Conservation (phyloP, 1,139 yeast species). For the Pichia sp. region DNA sequence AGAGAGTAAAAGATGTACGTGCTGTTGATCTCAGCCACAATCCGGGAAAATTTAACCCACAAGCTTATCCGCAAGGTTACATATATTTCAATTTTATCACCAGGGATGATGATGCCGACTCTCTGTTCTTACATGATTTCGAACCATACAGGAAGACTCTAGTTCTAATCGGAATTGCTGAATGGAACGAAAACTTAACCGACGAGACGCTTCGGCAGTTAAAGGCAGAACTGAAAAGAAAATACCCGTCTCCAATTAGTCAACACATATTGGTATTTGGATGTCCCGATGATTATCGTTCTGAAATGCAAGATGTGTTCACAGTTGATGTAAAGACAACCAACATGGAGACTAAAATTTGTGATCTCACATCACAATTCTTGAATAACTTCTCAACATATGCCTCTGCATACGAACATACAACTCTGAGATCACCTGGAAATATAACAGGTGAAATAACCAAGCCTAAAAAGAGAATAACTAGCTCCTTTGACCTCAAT, state of each 20-base stretch:
- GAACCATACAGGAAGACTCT: conserved; percentile 82
- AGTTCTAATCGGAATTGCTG: conserved; percentile 57
- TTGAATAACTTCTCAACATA: conserved; percentile 58
- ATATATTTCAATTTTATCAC: conserved; percentile 51
- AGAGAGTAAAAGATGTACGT: conserved; percentile 54
- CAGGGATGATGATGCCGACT: conserved; percentile 46
- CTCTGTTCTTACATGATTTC: conserved; percentile 68
- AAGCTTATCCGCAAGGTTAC: conserved; percentile 73
- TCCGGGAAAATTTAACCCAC: conserved; percentile 69
- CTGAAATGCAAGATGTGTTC: conserved; percentile 10
- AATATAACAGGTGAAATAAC: conserved; percentile 36
- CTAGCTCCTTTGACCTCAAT: conserved; percentile 29
- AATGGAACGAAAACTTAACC: conserved; percentile 31
- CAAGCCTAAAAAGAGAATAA: conserved; percentile 33
- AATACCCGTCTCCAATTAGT: conserved; percentile 54
- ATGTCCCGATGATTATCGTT: conserved; percentile 31
- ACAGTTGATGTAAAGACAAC: conserved; percentile 16
- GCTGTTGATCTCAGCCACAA: conserved; percentile 69
- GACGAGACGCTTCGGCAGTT: conserved; percentile 27
- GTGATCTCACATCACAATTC: conserved; percentile 64
- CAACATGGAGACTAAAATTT: conserved; percentile 58
- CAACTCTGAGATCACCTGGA: conserved; percentile 69
- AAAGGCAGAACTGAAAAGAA: conserved; percentile 32
- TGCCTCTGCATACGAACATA: conserved; percentile 62
- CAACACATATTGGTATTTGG: conserved; percentile 59